Conservation (phyloP, 441 rosid species). For the Aleurites moluccanus region DNA sequence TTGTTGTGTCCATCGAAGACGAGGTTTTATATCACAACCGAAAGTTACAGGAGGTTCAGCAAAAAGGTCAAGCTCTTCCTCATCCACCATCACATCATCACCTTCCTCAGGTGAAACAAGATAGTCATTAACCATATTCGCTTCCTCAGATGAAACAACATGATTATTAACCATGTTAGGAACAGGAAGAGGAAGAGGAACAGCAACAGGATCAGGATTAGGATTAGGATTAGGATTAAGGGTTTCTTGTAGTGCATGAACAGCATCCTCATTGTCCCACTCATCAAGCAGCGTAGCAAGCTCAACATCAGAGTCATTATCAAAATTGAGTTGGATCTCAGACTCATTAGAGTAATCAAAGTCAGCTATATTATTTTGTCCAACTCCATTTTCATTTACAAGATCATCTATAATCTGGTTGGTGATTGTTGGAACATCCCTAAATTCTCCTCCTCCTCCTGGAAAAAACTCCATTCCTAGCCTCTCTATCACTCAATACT, state of each 20-base stretch:
- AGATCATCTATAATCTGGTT: not conserved
- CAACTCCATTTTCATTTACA: not conserved
- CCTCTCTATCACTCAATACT: not conserved
- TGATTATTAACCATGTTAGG: not conserved
- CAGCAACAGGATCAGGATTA: not conserved
- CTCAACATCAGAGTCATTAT: not conserved
- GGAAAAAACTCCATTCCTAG: not conserved
- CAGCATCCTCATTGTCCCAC: not conserved
- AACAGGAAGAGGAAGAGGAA: not conserved
- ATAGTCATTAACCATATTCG: not conserved
- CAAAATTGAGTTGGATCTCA: not conserved
- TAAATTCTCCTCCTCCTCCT: not conserved
- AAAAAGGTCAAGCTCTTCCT: not conserved
- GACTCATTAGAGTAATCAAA: not conserved
- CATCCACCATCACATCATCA: not conserved
- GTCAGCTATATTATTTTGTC: not conserved
- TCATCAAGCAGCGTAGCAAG: not conserved
- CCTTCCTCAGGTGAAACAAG: not conserved
- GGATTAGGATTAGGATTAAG: not conserved
- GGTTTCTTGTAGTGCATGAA: constrained; percentile 1
- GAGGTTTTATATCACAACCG: constrained; percentile 1
- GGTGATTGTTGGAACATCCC: not conserved
- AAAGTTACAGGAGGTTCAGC: not conserved
- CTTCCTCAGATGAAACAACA: not conserved
- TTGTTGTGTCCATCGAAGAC: constrained; percentile 12